These are phyloP conservation scores for Pichia sp. DNA, from an alignment of 1,139 yeast species.

Conservation along the genomic window DNA sequence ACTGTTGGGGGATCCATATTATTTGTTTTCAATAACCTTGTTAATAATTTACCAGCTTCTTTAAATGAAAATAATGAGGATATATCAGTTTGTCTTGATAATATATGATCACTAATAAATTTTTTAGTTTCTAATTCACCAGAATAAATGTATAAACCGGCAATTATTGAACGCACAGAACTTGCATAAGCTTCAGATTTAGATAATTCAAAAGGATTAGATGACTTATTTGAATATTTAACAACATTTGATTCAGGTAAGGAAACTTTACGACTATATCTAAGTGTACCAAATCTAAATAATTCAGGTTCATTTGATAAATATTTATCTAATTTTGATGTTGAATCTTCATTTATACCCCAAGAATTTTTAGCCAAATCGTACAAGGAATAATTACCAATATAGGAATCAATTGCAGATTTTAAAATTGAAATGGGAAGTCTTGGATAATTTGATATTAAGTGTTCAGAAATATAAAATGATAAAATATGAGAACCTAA, in stretches of 20 bases:
- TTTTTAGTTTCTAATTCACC: constrained; percentile 57
- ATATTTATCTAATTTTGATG: constrained; percentile 59
- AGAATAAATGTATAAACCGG: constrained; percentile 60
- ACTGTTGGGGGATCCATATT: constrained; percentile 71
- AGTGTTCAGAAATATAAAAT: constrained; percentile 68
- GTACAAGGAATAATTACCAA: constrained; percentile 58
- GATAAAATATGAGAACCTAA: constrained; percentile 76
- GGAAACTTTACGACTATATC: constrained; percentile 34
- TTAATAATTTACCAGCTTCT: constrained; percentile 81
- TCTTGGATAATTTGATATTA: constrained; percentile 77
- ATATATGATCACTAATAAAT: constrained; percentile 66
- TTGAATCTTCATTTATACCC: constrained; percentile 81
- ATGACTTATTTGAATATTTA: constrained; percentile 22
- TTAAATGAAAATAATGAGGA: constrained; percentile 70
- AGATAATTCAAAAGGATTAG: constrained; percentile 20
- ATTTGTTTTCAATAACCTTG: constrained; percentile 72
- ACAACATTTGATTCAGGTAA: constrained; percentile 38
- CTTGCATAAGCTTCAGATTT: constrained; percentile 34
- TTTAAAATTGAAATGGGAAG: constrained; percentile 75
- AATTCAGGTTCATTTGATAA: constrained; percentile 64
- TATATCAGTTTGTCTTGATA: constrained; percentile 73
- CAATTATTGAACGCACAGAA: constrained; percentile 66
- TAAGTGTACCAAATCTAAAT: constrained; percentile 57
- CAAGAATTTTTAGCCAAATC: constrained; percentile 60
- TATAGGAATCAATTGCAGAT: constrained; percentile 65